Percentiles rank a stretch among this genome's conserved stretches.
These are phyloP conservation scores for Spathaspora sp. DNA, from an alignment of 1,139 yeast genomes.

Conservation along the genomic window DNA sequence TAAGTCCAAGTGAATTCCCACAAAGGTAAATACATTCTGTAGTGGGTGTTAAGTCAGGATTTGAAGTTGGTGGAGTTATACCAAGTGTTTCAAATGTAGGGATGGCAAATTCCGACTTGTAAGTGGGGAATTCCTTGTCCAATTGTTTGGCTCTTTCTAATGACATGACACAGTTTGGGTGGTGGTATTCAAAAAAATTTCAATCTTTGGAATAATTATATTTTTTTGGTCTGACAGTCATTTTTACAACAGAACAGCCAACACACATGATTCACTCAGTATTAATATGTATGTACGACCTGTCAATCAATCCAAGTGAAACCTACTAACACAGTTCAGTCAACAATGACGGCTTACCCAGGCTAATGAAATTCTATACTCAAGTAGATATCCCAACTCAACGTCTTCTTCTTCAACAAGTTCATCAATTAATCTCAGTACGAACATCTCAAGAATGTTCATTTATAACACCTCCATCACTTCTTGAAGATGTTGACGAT, in stretches of 20 bases:
- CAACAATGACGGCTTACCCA: slow-evolving; percentile 89
- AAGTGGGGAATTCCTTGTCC: slow-evolving; percentile 39
- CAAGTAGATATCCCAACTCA: slow-evolving; percentile 83
- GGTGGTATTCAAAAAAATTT: not conserved
- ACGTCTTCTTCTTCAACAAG: slow-evolving; percentile 69
- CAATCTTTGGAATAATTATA: not conserved
- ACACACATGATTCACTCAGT: slow-evolving; percentile 83
- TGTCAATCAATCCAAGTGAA: slow-evolving; percentile 7
- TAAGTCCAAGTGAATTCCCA: slow-evolving; percentile 89
- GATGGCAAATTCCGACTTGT: slow-evolving; percentile 46
- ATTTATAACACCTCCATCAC: slow-evolving; percentile 76
- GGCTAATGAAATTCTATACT: slow-evolving; percentile 88
- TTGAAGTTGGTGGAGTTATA: slow-evolving; percentile 15
- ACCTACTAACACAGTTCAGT: slow-evolving; percentile 42
- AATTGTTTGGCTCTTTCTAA: slow-evolving; percentile 21
- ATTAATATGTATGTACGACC: slow-evolving; percentile 65
- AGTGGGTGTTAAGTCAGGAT: slow-evolving; percentile 17
- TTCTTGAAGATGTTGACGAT: slow-evolving; percentile 70
- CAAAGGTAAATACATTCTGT: slow-evolving; percentile 61
- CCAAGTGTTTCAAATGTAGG: slow-evolving; percentile 64
- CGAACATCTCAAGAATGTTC: slow-evolving; percentile 76
- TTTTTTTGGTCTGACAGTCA: not conserved
- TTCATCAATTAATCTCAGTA: slow-evolving; percentile 65
- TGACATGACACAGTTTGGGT: slow-evolving; percentile 4
- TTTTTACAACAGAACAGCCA: not conserved